Conservation (phyloP, 305 asterid species). For the Fraxinus angustifolia region DNA sequence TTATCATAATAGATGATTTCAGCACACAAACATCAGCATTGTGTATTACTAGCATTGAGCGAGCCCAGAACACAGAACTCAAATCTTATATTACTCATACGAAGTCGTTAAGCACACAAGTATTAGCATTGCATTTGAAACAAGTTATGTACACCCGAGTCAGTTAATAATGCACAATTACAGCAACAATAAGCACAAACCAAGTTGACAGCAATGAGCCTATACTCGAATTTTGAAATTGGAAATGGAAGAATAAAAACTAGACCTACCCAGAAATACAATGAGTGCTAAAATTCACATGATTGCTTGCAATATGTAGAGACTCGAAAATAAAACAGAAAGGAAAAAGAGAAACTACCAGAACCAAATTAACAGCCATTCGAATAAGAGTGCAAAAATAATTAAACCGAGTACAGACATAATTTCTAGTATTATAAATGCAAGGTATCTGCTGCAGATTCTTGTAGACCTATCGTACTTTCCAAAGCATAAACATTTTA, state of each 20-base stretch:
- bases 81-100: conserved; percentile 16
- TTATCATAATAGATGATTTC: background rate
- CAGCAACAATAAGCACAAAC: conserved; percentile 4
- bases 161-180: background rate
- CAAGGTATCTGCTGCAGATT: conserved; percentile 1
- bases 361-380: conserved; percentile 1
- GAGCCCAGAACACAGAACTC: conserved; percentile 20
- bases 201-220: conserved; percentile 15
- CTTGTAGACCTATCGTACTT: conserved; percentile 5
- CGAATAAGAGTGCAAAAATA: background rate
- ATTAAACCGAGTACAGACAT: conserved; percentile 15
- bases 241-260: background rate
- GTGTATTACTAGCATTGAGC: background rate
- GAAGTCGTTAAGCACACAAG: background rate
- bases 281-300: background rate
- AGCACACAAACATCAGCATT: conserved; percentile 9
- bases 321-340: background rate
- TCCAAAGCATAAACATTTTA: conserved; percentile 9
- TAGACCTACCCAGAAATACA: conserved; percentile 1
- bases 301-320: conserved; percentile 11
- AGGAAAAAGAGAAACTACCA: background rate
- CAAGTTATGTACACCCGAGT: background rate
- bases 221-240: background rate
- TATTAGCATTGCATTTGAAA: background rate
- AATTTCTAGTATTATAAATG: conserved; percentile 6